Conservation (phyloP, 257 asterid species). For the Lycium barbarum region DNA sequence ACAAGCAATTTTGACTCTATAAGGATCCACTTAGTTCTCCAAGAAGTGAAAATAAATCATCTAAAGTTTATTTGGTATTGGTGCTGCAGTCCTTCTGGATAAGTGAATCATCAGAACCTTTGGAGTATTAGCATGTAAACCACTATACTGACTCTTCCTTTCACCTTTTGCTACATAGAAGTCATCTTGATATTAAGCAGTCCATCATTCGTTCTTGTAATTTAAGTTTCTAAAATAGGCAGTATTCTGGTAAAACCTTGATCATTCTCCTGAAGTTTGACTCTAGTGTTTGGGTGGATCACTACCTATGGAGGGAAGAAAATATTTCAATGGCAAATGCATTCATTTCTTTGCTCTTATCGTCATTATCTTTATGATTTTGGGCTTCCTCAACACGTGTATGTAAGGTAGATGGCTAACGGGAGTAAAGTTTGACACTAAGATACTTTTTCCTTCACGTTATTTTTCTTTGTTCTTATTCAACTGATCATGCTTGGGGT, state of each 20-base stretch:
- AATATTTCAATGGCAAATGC: background rate
- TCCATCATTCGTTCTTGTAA: slow-evolving; percentile 2
- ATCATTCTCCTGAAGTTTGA: background rate
- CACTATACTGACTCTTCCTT: background rate
- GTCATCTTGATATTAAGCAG: slow-evolving; percentile 13
- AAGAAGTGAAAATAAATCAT: background rate
- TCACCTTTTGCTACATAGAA: slow-evolving; percentile 22
- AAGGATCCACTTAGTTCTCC: slow-evolving; percentile 5
- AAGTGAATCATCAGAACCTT: background rate
- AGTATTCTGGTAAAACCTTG: background rate
- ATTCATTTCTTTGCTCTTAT: slow-evolving; percentile 9
- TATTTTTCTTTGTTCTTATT: background rate
- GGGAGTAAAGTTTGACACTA: background rate
- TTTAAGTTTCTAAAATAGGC: slow-evolving; percentile 17
- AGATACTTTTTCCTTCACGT: background rate
- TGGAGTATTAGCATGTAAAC: background rate
- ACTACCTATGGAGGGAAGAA: slow-evolving; percentile 4
- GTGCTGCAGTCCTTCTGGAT: background rate
- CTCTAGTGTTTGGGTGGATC: background rate
- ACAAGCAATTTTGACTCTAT: background rate
- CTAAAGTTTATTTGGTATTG: slow-evolving; percentile 1
- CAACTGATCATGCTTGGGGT: background rate
- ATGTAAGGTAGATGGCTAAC: background rate
- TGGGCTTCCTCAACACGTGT: background rate
- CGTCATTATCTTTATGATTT: background rate